Conservation (phyloP, 1,284 basidiomycete species). For the Erythrobasidium hasegawianum region DNA sequence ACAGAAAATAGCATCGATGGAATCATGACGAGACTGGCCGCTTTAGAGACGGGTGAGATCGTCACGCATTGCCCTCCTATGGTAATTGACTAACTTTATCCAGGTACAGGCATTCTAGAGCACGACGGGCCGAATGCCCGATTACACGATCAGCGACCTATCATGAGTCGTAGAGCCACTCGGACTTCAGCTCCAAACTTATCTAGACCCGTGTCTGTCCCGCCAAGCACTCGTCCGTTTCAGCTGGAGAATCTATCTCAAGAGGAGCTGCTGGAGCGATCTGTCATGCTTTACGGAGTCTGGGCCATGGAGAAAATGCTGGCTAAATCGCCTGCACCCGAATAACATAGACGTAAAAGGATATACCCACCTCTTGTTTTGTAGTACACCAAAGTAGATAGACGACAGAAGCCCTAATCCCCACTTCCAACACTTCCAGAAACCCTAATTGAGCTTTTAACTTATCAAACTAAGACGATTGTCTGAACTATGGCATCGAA, state of each 20-base stretch:
- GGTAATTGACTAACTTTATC: too few species aligned
- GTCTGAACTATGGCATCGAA: too few species aligned
- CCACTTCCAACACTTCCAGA: too few species aligned
- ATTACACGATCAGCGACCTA: background rate
- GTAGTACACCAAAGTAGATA: too few species aligned
- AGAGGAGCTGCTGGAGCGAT: slow-evolving; percentile 21
- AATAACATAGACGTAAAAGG: too few species aligned
- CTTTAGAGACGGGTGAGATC: background rate
- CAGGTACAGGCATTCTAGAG: too few species aligned
- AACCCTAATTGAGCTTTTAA: too few species aligned
- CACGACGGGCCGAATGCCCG: background rate
- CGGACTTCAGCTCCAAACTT: background rate
- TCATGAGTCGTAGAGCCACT: background rate
- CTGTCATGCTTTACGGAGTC: slow-evolving; percentile 27
- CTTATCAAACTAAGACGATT: too few species aligned
- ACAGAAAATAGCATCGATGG: background rate
- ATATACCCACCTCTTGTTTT: too few species aligned
- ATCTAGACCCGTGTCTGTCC: background rate
- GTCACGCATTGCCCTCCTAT: background rate
- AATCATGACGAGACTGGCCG: background rate
- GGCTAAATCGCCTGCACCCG: too few species aligned
- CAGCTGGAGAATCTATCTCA: slow-evolving; percentile 4
- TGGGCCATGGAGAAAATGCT: slow-evolving; percentile 26
- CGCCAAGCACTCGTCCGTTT: slow-evolving; percentile 1
- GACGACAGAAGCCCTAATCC: too few species aligned